These are phyloP conservation scores for Picochlorum sp. DNA, from an alignment of 139 green algal genomes.

Conservation along the genomic window DNA sequence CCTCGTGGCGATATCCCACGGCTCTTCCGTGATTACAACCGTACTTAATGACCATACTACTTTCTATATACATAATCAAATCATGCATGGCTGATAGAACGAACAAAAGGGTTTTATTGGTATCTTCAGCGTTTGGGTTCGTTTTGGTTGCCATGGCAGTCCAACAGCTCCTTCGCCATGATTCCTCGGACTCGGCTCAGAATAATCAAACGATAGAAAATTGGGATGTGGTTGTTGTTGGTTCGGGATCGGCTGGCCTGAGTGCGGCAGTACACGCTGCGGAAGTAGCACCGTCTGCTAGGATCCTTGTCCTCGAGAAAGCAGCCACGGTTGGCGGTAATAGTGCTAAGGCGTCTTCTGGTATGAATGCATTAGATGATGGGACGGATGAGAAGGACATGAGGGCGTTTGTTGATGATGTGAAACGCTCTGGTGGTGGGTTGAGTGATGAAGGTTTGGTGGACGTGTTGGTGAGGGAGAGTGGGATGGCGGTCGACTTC, in stretches of 20 bases:
- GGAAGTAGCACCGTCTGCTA: neutral
- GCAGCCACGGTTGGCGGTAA: slow-evolving; percentile 56
- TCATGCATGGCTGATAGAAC: too few relatives aligned
- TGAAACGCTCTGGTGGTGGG: slow-evolving; percentile 39
- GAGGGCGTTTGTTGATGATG: slow-evolving; percentile 42
- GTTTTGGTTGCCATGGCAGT: neutral
- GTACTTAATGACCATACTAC: too few relatives aligned
- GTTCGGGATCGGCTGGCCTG: slow-evolving; percentile 47
- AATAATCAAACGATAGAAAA: neutral
- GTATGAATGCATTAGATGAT: slow-evolving; percentile 58
- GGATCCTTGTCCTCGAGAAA: slow-evolving; percentile 62
- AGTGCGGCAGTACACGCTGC: slow-evolving; percentile 31
- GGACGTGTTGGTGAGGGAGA: slow-evolving; percentile 34
- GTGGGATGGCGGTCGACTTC: slow-evolving; percentile 31
- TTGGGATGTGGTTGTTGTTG: slow-evolving; percentile 41
- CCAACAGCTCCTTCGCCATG: neutral
- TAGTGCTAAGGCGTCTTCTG: slow-evolving; percentile 54
- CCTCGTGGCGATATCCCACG: too few relatives aligned
- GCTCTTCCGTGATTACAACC: too few relatives aligned
- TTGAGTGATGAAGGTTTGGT: slow-evolving; percentile 44
- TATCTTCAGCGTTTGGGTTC: neutral
- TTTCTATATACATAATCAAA: too few relatives aligned
- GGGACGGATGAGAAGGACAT: slow-evolving; percentile 14
- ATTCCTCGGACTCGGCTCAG: too few relatives aligned
- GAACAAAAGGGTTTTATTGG: too few relatives aligned